Conservation (phyloP, 106 monocot genomes). For the Xerophyta viscosa region DNA sequence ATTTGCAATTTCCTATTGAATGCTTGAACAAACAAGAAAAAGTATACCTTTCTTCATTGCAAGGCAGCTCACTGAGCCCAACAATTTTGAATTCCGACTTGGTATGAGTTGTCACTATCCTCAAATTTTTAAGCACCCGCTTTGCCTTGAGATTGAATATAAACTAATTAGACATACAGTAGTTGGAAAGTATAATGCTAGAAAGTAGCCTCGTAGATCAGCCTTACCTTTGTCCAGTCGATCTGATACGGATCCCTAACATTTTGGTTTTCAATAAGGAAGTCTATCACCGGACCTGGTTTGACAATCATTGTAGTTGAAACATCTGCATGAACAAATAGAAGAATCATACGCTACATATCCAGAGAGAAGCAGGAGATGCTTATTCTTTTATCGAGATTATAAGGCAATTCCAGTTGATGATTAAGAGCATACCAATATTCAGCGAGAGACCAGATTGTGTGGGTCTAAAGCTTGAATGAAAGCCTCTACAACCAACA, state of each 20-base stretch:
- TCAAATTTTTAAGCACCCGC: slow-evolving; percentile 69
- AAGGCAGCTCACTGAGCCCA: slow-evolving; percentile 76
- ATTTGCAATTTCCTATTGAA: neutral
- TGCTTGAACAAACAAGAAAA: neutral
- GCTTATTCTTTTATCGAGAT: no score
- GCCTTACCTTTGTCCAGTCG: slow-evolving; percentile 79
- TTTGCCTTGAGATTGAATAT: slow-evolving; percentile 40
- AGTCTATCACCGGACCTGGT: slow-evolving; percentile 81
- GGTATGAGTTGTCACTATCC: slow-evolving; percentile 34
- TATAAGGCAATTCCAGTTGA: no score
- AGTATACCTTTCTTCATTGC: slow-evolving; percentile 48
- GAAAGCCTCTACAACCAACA: slow-evolving; percentile 68
- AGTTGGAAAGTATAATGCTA: no score
- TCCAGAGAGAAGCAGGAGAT: no score
- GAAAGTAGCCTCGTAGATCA: neutral
- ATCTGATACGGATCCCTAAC: slow-evolving; percentile 38
- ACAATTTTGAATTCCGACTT: slow-evolving; percentile 74
- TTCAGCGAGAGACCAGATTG: slow-evolving; percentile 71
- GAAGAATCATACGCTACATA: no score
- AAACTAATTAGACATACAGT: neutral
- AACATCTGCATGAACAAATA: slow-evolving; percentile 68
- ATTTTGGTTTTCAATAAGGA: slow-evolving; percentile 79
- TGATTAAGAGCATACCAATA: slow-evolving; percentile 51
- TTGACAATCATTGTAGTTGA: slow-evolving; percentile 95
- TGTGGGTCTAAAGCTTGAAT: slow-evolving; percentile 71